Evolutionary conservation across 495 filamentous ascomycete genomes (phyloP).

Genomic region (Eremomyces bilateralis): DNA sequence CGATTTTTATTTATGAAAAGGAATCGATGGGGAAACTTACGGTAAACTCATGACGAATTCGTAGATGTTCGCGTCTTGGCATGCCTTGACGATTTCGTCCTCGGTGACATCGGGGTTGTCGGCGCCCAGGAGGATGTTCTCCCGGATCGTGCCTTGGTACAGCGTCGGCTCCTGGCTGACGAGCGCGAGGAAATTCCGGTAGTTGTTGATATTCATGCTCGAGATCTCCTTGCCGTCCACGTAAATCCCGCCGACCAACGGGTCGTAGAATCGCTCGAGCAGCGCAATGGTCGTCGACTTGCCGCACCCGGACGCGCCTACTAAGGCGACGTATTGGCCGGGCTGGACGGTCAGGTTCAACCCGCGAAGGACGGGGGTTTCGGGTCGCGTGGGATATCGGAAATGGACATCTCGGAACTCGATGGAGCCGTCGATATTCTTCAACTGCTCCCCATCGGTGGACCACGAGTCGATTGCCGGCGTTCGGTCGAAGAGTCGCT

Average conservation of each 20-base stretch:
- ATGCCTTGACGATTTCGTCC: conserved; percentile 47
- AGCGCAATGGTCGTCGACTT: conserved; percentile 15
- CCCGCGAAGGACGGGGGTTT: conserved; percentile 9
- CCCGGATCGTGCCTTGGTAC: conserved; percentile 65
- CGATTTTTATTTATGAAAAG: background rate
- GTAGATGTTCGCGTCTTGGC: conserved; percentile 78
- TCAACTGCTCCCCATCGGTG: conserved; percentile 28
- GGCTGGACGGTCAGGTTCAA: conserved; percentile 12
- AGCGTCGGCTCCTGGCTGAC: conserved; percentile 76
- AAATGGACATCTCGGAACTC: conserved; percentile 14
- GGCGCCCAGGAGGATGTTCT: conserved; percentile 59
- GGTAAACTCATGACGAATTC: conserved; percentile 46
- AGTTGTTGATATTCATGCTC: conserved; percentile 14
- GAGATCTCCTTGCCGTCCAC: conserved; percentile 8
- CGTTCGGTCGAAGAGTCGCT: conserved; percentile 54
- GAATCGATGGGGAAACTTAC: conserved; percentile 2
- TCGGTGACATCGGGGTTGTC: conserved; percentile 37
- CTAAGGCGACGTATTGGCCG: conserved; percentile 15
- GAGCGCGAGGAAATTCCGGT: conserved; percentile 53
- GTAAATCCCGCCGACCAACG: conserved; percentile 7
- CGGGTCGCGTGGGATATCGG: conserved; percentile 10
- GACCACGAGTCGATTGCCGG: conserved; percentile 75
- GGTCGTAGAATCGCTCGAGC: conserved; percentile 17
- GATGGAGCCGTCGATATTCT: conserved; percentile 6
- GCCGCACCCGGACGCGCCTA: conserved; percentile 15